Percentiles rank a stretch among this genome's conserved stretches.
phyloP scores from a whole-genome alignment of 2,329 filamentous ascomycete genomes.

The Dothideomycetes sp. region DNA sequence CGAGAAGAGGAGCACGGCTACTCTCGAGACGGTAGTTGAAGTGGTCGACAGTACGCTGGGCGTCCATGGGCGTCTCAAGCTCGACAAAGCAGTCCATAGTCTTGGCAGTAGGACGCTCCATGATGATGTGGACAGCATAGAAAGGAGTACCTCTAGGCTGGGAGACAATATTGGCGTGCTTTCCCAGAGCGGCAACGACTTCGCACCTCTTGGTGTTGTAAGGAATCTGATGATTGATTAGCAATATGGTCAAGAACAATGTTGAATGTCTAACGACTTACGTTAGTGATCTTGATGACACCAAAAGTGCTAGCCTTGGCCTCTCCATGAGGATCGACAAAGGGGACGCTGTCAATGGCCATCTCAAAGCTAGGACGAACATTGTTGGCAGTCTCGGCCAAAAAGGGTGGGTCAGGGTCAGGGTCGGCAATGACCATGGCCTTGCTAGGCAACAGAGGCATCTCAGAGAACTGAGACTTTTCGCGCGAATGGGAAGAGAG shows the following conservation, averaged over 20 bases:
- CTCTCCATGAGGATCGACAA: constrained; percentile 19
- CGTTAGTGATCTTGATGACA: constrained; percentile 26
- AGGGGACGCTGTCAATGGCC: constrained; percentile 22
- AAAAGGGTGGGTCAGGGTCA: constrained; percentile 12
- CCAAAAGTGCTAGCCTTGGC: constrained; percentile 18
- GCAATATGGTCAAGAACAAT: not conserved
- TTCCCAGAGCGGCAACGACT: constrained; percentile 39
- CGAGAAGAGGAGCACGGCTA: constrained; percentile 35
- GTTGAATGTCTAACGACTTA: constrained; percentile 21
- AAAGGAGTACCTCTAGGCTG: constrained; percentile 27
- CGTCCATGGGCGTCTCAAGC: constrained; percentile 31
- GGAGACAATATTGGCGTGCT: constrained; percentile 31
- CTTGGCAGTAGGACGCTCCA: constrained; percentile 49
- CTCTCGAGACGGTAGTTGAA: constrained; percentile 29
- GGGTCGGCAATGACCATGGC: constrained; percentile 1
- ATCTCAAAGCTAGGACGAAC: constrained; percentile 20
- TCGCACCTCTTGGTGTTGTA: constrained; percentile 42
- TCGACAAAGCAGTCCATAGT: constrained; percentile 48
- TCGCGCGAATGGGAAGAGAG: not conserved
- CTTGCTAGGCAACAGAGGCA: not conserved
- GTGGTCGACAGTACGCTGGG: constrained; percentile 29
- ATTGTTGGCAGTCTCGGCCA: not conserved
- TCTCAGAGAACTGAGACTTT: not conserved
- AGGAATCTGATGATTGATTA: constrained; percentile 34
- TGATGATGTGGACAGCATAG: constrained; percentile 46